These are phyloP conservation scores for Solanum rostratum DNA, from an alignment of 257 asterid species.

Conservation along the genomic window DNA sequence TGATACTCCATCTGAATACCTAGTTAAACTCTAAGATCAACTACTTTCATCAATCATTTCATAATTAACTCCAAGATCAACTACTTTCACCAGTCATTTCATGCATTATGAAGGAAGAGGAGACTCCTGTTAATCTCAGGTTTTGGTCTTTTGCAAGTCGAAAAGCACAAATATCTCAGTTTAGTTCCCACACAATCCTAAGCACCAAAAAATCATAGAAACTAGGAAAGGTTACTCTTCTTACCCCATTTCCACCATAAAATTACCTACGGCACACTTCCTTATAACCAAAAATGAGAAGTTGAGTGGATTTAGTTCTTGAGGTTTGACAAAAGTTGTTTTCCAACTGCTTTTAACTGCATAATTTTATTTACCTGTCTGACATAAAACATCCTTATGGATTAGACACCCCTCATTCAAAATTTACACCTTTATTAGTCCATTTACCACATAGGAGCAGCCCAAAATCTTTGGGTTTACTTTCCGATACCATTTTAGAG, in stretches of 20 bases:
- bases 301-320: neutral
- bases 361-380: neutral
- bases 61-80: neutral
- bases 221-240: neutral
- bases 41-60: neutral
- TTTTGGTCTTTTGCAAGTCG: neutral
- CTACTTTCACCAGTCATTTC: neutral
- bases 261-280: neutral
- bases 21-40: neutral
- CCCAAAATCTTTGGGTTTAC: neutral
- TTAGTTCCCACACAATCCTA: neutral
- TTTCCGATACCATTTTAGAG: neutral
- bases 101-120: neutral
- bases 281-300: neutral
- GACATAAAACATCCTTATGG: neutral
- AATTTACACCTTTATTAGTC: neutral
- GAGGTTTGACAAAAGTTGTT: neutral
- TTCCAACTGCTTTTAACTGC: neutral
- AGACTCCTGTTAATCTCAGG: neutral
- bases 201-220: neutral
- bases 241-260: neutral
- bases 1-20: neutral
- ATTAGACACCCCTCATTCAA: neutral
- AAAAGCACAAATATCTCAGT: neutral
- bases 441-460: neutral